Base-by-base conservation (phyloP, 129 eudicot genomes). In the Helichrysum umbraculigerum region DNA sequence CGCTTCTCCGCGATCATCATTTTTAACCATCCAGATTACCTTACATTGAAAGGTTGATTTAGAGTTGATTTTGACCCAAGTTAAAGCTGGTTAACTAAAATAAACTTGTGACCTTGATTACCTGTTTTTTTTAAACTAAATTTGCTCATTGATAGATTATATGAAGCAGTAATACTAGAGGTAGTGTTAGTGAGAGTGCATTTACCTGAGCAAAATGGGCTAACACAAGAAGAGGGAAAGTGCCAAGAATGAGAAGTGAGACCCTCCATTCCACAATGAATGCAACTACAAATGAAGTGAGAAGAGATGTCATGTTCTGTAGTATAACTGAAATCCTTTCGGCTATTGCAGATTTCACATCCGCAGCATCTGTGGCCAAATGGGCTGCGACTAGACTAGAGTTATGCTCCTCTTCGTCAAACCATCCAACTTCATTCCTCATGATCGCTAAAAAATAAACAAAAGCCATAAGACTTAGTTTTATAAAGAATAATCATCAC, bases 401-500 rank as follows among this genome's bases (percentile, higher is more conserved):
- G 85, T 94, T 94, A 78, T 94, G 92, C 82, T 94, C 99, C 74
- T 94, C 99, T 78, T 94, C 99, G 25, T 94, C 99, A 73, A 82
- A 94, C 97, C 99, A 94, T 68, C 93, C 99, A 12, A 94, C 99
- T 86, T 94, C 99, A 86, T 94, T 94, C 87, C 96, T 89, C 79
- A 94, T 63, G 65, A 94, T 94, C 37, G 97, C 99, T 94, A 87
- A 72, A 81, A 60, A 70, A 79, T 32, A 39, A 14, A 34, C 30
- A 5, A 32, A 33, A 56, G 4, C 6, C 28, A 35, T 22, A 60
- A 2, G 44, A 29, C 20, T 57, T 41, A 6, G 29, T 66, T 17
- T n/a, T 56, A 8, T 9, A 14, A 39, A 22, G 21, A 35, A 28
- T 7, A 33, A 51, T 58, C 25, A 66, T 6, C 21, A 44, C 2